Base-by-base conservation (phyloP, 768 basidiomycete species). In the Hysterangium stoloniferum region DNA sequence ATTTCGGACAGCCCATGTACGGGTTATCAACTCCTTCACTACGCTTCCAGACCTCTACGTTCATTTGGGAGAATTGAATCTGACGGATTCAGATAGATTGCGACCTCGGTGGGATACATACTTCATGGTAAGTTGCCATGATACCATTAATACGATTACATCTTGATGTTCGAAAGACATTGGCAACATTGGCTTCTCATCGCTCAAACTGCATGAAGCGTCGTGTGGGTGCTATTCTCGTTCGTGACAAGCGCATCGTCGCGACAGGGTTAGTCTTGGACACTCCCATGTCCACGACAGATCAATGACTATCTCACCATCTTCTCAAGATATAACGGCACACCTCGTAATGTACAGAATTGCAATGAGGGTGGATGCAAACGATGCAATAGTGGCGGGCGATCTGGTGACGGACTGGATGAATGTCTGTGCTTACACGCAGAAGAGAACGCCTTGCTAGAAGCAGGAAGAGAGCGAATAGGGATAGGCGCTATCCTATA, bases 151-250 rank as follows among this genome's bases (percentile, higher is more conserved):
- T n/a, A 20, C 15, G 19, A n/a, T 17, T 13, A 2, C 24, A 24
- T 4, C 31, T 19, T 53, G 22, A 45, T 15, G 31, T 45, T 49
- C 58, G 15, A 12, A 9, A 92, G 89, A 92, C 86, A 3, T 73
- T 97, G 28, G 94, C 95, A 12, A 84, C 85, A 15, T 75, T 97
- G 32, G 93, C 93, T 13, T 90, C 93, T 12, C 81, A 78, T 53
- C 74, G 91, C 29, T 93, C 91, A 4, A 96, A 96, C 61, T 96
- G 94, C 63, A 96, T 97, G 93, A 96, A 97, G 64, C 78, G 94
- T 6, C 78, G 96, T 2, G 96, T 99, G 0, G 96, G 96, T 6
- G 94, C 94, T 0, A 80, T 99, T 17, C 70, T 99, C 25, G 94
- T 97, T 27, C 79, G 89, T 0, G 83, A 68, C 38, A 67, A 69